Conservation (phyloP, 2,329 filamentous ascomycete species). For the Onygena corvina region DNA sequence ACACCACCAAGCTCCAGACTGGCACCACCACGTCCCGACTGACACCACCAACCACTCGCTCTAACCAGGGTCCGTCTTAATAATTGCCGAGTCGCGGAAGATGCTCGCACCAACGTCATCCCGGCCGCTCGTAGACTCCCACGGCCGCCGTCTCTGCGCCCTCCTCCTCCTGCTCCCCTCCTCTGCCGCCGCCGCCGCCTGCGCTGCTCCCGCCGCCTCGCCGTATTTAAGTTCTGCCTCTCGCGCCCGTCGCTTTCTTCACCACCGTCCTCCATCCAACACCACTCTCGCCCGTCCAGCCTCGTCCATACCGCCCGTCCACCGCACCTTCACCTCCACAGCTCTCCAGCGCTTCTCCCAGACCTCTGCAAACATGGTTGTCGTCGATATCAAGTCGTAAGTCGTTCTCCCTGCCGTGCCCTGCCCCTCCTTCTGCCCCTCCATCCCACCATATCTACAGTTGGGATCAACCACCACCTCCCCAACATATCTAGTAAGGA, state of each 20-base stretch:
- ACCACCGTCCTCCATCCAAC: conserved; percentile 11
- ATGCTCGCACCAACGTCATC: conserved; percentile 15
- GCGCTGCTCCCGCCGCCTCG: conserved; percentile 8
- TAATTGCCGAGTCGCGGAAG: background rate
- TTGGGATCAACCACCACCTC: background rate
- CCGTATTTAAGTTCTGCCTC: conserved; percentile 7
- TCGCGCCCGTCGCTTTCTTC: background rate
- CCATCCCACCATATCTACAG: background rate
- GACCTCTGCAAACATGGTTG: conserved; percentile 35
- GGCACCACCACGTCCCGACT: no score
- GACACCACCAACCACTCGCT: no score
- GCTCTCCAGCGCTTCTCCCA: conserved; percentile 31
- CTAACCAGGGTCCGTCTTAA: background rate
- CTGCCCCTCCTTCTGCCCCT: conserved; percentile 7
- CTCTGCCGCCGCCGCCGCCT: conserved; percentile 14
- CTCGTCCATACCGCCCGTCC: conserved; percentile 3
- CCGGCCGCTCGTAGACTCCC: conserved; percentile 9
- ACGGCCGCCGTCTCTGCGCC: background rate
- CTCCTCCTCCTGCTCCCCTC: conserved; percentile 7
- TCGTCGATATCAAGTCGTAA: conserved; percentile 34
- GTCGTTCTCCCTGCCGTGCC: conserved; percentile 17
- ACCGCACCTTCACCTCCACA: conserved; percentile 23
- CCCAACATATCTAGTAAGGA: background rate
- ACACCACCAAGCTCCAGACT: no score
- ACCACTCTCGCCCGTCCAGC: conserved; percentile 12